These are phyloP conservation scores for Actinidia arguta DNA, from an alignment of 179 eudicot species.

Conservation along the genomic window DNA sequence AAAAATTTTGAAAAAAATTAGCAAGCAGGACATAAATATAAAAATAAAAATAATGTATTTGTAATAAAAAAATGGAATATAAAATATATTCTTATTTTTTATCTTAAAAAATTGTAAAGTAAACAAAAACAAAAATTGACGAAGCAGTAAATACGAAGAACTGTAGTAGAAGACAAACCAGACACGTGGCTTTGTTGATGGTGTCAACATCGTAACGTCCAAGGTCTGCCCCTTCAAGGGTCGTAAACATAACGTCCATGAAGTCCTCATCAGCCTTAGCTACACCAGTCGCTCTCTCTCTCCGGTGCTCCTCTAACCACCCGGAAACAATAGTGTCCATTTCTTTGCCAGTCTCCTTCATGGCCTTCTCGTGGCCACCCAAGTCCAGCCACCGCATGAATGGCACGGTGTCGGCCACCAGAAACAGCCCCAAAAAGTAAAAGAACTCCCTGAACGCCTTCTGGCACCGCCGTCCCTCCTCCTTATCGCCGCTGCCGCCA, in stretches of 20 bases:
- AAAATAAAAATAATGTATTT: neutral
- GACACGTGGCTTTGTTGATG: constrained; percentile 39
- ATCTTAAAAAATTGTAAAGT: neutral
- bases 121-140: neutral
- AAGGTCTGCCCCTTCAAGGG: constrained; percentile 3
- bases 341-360: constrained; percentile 31
- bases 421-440: constrained; percentile 19
- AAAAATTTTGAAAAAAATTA: too few species aligned
- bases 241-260: constrained; percentile 36
- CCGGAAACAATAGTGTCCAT: constrained; percentile 31
- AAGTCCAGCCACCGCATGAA: constrained; percentile 49
- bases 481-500: neutral
- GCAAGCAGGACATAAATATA: too few species aligned
- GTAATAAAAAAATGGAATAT: neutral
- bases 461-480: constrained; percentile 17
- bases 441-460: constrained; percentile 28
- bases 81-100: neutral
- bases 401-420: constrained; percentile 33
- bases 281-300: neutral
- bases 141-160: too few species aligned
- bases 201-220: constrained; percentile 38
- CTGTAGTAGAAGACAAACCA: constrained; percentile 26
- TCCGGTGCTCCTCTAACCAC: constrained; percentile 47
- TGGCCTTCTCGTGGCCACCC: constrained; percentile 38
- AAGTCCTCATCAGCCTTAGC: constrained; percentile 21